Conservation (phyloP, 805 yeast species). For the Ogataea ganodermae region DNA sequence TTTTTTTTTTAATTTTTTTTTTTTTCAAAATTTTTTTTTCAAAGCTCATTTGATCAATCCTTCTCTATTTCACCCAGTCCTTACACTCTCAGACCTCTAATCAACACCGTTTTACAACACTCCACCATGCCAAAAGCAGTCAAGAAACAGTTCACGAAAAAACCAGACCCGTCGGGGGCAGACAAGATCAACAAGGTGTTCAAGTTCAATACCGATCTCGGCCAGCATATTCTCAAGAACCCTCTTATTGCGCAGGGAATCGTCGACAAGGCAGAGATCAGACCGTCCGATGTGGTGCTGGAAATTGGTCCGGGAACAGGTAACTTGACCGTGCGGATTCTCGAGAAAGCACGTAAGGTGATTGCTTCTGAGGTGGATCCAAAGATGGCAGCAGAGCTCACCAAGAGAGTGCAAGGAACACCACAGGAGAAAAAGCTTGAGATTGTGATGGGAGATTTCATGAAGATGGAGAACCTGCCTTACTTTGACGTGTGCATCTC, state of each 20-base stretch:
- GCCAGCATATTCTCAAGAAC: conserved; percentile 95
- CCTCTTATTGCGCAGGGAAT: conserved; percentile 98
- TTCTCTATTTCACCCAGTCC: neutral
- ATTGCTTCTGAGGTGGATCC: conserved; percentile 98
- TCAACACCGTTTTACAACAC: neutral
- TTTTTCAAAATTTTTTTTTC: neutral
- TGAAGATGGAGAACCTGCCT: conserved; percentile 86
- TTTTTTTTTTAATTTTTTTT: neutral
- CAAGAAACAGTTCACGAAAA: conserved; percentile 59
- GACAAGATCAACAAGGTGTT: conserved; percentile 80
- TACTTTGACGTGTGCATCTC: conserved; percentile 95
- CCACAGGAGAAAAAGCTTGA: conserved; percentile 90
- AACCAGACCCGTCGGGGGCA: conserved; percentile 59
- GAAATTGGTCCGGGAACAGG: conserved; percentile 99
- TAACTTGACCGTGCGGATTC: conserved; percentile 87
- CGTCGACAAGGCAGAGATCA: conserved; percentile 92
- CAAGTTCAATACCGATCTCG: conserved; percentile 94
- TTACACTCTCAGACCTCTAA: neutral
- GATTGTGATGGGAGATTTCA: conserved; percentile 90
- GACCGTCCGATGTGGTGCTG: conserved; percentile 87
- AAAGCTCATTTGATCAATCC: neutral
- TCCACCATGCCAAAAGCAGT: conserved; percentile 61
- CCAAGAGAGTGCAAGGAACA: conserved; percentile 97
- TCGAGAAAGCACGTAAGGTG: conserved; percentile 92
- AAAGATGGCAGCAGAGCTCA: conserved; percentile 98